Evolutionary conservation across 2,329 filamentous ascomycete genomes (phyloP), one percentile per base, ranked within the genome.

Genomic region (Eurotiales sp.): DNA sequence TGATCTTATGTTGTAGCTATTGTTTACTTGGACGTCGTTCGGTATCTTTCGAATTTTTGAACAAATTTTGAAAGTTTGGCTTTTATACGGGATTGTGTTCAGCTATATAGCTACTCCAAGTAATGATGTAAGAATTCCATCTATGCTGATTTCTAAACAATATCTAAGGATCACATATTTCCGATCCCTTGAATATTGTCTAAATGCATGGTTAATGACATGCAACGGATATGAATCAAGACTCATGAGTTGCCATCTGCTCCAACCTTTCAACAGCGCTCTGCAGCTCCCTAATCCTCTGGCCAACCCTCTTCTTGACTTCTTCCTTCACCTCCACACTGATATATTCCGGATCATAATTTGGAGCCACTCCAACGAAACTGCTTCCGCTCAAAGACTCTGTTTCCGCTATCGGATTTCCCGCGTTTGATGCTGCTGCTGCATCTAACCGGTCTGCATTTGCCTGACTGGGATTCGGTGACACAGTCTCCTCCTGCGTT

Each of bases 261-360:
- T 77, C 73, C 58, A 77, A 61, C 14, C 53, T 59, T 59, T 66
- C 58, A 50, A 77, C 69, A 17, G 72, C 75, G 65, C 64, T 67
- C 56, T 68, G 67, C 64, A 77, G 65, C 62, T 77, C 74, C 58
- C 74, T 62, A 49, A 77, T 63, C 60, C 73, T 61, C 56, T 71
- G 67, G 14, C 71, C 73, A 58, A 77, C 65, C 54, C 74, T 63
- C 56, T 59, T 68, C 54, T 62, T 68, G 27, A 77, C 68, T 59
- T 77, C 72, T 48, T 71, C 72, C 29, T 65, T 64, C 30, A 72
- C 61, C 17, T 56, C 61, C 7, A 53, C 47, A 11, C 50, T 40
- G 14, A 72, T 53, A 34, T 59, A 56, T n/a, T 47, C 55, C 3
- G 69, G 62, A 55, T 71, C 58, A 55, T 65, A 65, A 40, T 58